A percentile compares a stretch with the other conserved stretches of the same genome.
phyloP scores from a whole-genome alignment of 345 rosid genomes.

The Brassica napus region Da-Ae NC_063448.1:56501501-56502000 shows the following conservation, averaged over 20 bases:
- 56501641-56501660: neutral
- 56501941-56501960: neutral
- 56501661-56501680: neutral
- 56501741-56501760: neutral
- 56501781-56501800: neutral
- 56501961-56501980: neutral
- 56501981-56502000: neutral
- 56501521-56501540: neutral
- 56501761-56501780: neutral
- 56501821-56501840: neutral
- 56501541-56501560: neutral
- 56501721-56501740: slow-evolving; percentile 15
- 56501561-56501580: neutral
- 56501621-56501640: neutral
- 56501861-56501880: neutral
- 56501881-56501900: neutral
- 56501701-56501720: slow-evolving; percentile 12
- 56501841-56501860: neutral
- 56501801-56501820: neutral
- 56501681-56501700: slow-evolving; percentile 23
- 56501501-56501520: neutral
- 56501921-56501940: neutral
- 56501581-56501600: neutral
- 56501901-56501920: neutral
- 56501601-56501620: neutral